Evolutionary conservation across 2,329 filamentous ascomycete species (phyloP), one percentile per base, ranked within the genome.

Genomic region (Fusarium sp.): DNA sequence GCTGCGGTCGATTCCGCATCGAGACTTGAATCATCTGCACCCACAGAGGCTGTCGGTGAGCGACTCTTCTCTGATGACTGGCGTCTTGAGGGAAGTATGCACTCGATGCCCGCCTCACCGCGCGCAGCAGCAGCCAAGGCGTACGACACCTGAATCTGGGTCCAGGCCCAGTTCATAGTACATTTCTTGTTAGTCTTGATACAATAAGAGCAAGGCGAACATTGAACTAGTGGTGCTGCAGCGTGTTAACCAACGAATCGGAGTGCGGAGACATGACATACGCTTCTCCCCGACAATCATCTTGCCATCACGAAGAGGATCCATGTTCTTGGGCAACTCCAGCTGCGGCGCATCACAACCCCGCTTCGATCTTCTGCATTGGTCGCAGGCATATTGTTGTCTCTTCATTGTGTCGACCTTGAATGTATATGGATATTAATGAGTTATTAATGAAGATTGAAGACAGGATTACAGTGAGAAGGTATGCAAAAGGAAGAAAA

Each of bases 181-280:
- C 77, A 79, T 12, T 62, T 65, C 46, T 79, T 79, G 9, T 74
- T 71, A 18, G 77, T 79, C 57, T 72, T 77, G 8, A 63, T 56
- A 30, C 77, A 79, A 16, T 79, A 79, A 0, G 76, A 75, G 49
- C 77, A 79, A 47, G 76, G 67, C 1, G 54, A 53, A 4, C 30
- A 48, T 18, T 65, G 61, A 12, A 27, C 54, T 3, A 61, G 15
- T 16, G 62, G 54, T 5, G 62, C 62, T 65, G 12, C 3, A 18
- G 5, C 4, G 1, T n/a, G 58, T 56, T 24, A 62, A 29, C 18
- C 3, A 8, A 5, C 9, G 2, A 11, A 25, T 11, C 18, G n/a
- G 6, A 8, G 12, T 18, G 18, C 7, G 30, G 15, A 24, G 38
- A 16, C 10, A 40, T 18, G 16, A 51, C 62, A 34, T 18, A 65